Evolutionary conservation across 2,329 filamentous ascomycete genomes (phyloP).

Genomic region (Rhinocladiella similis): DNA sequence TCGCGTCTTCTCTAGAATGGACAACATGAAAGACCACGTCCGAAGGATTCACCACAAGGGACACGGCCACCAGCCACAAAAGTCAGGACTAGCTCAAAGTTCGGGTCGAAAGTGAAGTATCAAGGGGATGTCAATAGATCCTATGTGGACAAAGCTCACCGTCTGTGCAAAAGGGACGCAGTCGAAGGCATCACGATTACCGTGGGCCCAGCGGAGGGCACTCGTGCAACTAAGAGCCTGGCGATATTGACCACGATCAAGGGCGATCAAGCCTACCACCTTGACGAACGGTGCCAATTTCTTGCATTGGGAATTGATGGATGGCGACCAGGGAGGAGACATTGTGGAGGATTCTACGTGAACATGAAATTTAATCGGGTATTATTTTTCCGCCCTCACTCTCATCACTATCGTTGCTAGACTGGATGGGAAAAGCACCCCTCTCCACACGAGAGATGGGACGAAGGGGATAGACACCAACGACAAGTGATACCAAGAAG

Average conservation of each 20-base stretch:
- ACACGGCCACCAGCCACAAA: conserved; percentile 20
- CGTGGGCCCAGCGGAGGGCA: too few relatives aligned
- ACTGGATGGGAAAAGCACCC: neutral
- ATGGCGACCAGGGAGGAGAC: neutral
- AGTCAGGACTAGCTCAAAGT: neutral
- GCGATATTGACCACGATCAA: too few relatives aligned
- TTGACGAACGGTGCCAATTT: neutral
- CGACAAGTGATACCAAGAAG: too few relatives aligned
- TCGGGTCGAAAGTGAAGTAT: conserved; percentile 12
- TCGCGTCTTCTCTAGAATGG: conserved; percentile 60
- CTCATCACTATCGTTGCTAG: neutral
- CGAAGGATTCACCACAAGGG: conserved; percentile 42
- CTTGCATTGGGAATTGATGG: neutral
- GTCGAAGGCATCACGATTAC: too few relatives aligned
- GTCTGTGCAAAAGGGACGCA: neutral
- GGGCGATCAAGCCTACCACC: too few relatives aligned
- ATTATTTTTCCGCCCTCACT: neutral
- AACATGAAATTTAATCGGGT: neutral
- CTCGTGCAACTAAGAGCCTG: too few relatives aligned
- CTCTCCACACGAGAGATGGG: neutral
- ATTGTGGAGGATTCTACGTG: neutral
- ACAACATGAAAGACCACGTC: conserved; percentile 60
- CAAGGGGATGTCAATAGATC: neutral
- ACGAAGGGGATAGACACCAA: neutral
- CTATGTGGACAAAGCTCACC: too few relatives aligned